phyloP scores from a whole-genome alignment of 305 asterid genomes.

The Fraxinus baroniana region DNA sequence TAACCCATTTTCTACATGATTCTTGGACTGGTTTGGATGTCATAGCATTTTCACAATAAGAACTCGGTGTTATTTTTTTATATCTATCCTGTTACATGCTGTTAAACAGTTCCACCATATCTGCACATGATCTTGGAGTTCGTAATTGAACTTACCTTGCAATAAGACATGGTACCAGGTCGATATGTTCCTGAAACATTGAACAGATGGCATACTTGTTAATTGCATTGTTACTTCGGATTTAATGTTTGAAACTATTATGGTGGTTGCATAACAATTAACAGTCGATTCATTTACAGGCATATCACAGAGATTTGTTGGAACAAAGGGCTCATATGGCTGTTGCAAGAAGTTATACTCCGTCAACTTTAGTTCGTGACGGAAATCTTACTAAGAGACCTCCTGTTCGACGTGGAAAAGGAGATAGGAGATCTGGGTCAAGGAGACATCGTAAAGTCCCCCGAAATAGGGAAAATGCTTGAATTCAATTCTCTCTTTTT shows the following conservation, averaged over 20 bases:
- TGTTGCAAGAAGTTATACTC: slow-evolving; percentile 31
- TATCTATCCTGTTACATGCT: background rate
- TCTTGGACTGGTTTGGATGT: background rate
- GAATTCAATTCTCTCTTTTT: slow-evolving; percentile 32
- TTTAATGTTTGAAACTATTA: background rate
- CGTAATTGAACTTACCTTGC: background rate
- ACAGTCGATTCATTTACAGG: slow-evolving; percentile 43
- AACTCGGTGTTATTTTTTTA: background rate
- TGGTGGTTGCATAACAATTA: background rate
- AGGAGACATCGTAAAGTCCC: slow-evolving; percentile 59
- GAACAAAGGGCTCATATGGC: slow-evolving; percentile 59
- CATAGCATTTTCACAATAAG: background rate
- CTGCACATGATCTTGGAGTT: background rate
- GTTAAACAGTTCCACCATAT: background rate
- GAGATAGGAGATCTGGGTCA: slow-evolving; percentile 49
- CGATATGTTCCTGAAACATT: background rate
- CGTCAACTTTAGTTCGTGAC: slow-evolving; percentile 32
- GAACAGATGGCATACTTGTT: background rate
- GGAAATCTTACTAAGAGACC: slow-evolving; percentile 33
- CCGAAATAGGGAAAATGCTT: slow-evolving; percentile 40
- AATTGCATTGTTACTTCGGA: background rate
- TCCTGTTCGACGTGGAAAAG: slow-evolving; percentile 47
- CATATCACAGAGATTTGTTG: slow-evolving; percentile 78
- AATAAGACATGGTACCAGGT: background rate
- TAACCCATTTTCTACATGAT: background rate